Percentiles rank a stretch among this genome's conserved stretches.
These are phyloP conservation scores for Rutstroemia sp. DNA, from an alignment of 2,329 filamentous ascomycete species.

Conservation along the genomic window DNA sequence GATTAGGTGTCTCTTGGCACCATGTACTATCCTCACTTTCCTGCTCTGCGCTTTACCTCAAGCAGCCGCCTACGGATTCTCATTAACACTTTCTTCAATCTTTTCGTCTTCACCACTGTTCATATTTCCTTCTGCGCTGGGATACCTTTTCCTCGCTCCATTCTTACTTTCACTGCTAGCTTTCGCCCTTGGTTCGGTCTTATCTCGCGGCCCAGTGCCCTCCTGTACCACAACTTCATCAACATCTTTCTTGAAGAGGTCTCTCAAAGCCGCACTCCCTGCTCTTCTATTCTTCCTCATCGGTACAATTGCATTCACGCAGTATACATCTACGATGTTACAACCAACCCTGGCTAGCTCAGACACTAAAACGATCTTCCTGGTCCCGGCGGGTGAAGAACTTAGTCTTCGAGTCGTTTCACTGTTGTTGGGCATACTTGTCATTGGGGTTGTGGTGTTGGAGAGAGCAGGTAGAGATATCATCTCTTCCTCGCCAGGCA, in stretches of 20 bases:
- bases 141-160: conserved; percentile 34
- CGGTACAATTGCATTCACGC: background rate
- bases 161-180: conserved; percentile 14
- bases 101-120: conserved; percentile 39
- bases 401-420: no score
- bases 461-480: no score
- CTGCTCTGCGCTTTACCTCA: conserved; percentile 39
- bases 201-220: conserved; percentile 6
- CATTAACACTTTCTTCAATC: conserved; percentile 39
- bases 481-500: no score
- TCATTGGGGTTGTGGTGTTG: no score
- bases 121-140: conserved; percentile 34
- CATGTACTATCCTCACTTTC: conserved; percentile 41
- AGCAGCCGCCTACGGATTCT: conserved; percentile 40
- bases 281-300: background rate
- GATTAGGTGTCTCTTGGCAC: conserved; percentile 38
- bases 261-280: background rate
- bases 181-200: conserved; percentile 11
- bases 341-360: no score
- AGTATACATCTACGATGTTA: conserved; percentile 4
- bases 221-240: background rate
- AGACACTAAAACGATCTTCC: no score
- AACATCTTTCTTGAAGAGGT: background rate
- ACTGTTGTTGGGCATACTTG: no score
- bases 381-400: no score